Percentiles rank a stretch among this genome's conserved stretches.
Evolutionary conservation across 495 filamentous ascomycete species (phyloP).

Genomic region (Penicillium manginii): DNA sequence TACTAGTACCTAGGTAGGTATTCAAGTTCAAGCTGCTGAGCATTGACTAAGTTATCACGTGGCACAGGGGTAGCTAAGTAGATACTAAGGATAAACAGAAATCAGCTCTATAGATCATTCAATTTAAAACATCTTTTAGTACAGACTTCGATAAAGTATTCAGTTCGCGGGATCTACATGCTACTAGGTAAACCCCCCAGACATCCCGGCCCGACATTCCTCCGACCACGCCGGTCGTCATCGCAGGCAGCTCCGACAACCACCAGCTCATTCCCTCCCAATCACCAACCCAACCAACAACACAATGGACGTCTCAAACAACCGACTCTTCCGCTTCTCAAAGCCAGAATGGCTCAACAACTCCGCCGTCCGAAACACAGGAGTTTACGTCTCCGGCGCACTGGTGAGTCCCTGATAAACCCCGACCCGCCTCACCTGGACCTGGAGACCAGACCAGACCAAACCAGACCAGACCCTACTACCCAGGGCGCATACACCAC

Average conservation of each 20-base stretch:
- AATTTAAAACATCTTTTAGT: too few relatives aligned
- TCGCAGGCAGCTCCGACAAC: slow-evolving; percentile 16
- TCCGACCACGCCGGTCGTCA: slow-evolving; percentile 23
- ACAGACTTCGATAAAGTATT: too few relatives aligned
- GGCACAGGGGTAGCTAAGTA: too few relatives aligned
- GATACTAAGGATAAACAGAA: too few relatives aligned
- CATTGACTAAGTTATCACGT: too few relatives aligned
- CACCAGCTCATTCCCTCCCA: not conserved
- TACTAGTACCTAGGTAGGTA: too few relatives aligned
- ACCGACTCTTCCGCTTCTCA: slow-evolving; percentile 76
- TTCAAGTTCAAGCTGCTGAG: too few relatives aligned
- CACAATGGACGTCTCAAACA: slow-evolving; percentile 53
- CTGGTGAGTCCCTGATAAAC: slow-evolving; percentile 63
- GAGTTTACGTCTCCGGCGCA: slow-evolving; percentile 85
- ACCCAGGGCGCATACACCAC: too few relatives aligned
- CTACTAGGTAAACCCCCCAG: too few relatives aligned
- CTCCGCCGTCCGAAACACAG: slow-evolving; percentile 75
- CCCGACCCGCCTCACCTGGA: not conserved
- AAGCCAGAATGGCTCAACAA: slow-evolving; percentile 91
- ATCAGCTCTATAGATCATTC: too few relatives aligned
- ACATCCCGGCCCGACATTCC: slow-evolving; percentile 21
- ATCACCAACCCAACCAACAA: slow-evolving; percentile 11
- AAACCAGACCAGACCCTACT: not conserved
- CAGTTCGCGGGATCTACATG: too few relatives aligned
- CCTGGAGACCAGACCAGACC: too few relatives aligned